These are phyloP conservation scores for Noccaea caerulescens DNA, from an alignment of 345 rosid genomes.

Conservation along the genomic window DNA sequence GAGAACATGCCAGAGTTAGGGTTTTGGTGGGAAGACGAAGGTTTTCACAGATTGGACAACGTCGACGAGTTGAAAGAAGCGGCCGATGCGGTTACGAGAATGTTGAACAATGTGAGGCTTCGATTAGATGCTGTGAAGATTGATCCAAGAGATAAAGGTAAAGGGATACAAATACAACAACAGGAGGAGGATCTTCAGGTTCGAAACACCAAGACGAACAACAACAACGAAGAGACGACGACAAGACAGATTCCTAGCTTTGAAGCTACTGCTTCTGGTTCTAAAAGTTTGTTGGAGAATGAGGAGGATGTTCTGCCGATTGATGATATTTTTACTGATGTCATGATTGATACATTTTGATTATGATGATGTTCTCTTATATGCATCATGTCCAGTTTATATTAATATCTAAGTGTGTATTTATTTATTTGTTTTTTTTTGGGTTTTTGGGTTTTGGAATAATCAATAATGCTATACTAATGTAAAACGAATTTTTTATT, in stretches of 20 bases:
- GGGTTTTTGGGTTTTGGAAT: no score
- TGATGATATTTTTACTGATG: neutral
- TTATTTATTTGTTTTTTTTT: neutral
- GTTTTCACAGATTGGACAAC: neutral
- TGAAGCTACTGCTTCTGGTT: neutral
- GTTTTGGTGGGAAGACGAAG: conserved; percentile 38
- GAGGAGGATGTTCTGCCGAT: neutral
- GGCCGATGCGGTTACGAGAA: neutral
- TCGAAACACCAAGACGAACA: neutral
- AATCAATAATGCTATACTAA: no score
- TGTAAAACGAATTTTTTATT: no score
- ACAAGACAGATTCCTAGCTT: neutral
- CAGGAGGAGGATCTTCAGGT: conserved; percentile 5
- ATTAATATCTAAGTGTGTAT: neutral
- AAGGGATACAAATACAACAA: neutral
- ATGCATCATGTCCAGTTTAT: neutral
- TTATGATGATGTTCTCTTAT: neutral
- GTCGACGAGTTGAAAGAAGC: conserved; percentile 20
- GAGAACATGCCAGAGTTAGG: neutral
- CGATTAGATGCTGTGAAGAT: conserved; percentile 15
- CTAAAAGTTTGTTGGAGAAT: neutral
- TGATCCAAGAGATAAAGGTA: neutral
- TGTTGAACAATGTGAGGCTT: conserved; percentile 19
- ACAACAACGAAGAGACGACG: neutral
- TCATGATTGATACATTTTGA: neutral